Evolutionary conservation across 2,329 filamentous ascomycete species (phyloP).

Genomic region (Talaromyces sp.): DNA sequence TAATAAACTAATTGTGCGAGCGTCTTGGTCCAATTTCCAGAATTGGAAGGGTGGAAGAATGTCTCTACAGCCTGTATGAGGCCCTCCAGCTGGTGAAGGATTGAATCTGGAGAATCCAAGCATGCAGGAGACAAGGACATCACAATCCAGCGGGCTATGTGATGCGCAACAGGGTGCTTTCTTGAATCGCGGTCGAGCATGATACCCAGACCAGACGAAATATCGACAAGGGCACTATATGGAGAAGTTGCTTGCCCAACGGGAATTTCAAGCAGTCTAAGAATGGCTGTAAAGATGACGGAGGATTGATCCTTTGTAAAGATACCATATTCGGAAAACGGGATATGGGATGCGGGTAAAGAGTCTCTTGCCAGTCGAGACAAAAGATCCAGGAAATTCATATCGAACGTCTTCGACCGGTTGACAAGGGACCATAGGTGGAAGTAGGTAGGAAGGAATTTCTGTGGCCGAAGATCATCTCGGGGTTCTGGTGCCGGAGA

Average conservation of each 20-base stretch:
- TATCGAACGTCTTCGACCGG: conserved; percentile 81
- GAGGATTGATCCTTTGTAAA: conserved; percentile 91
- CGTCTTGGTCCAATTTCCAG: conserved; percentile 84
- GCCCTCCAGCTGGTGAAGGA: conserved; percentile 80
- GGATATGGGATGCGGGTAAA: conserved; percentile 67
- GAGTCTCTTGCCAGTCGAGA: conserved; percentile 85
- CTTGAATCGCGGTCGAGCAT: conserved; percentile 90
- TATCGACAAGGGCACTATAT: conserved; percentile 76
- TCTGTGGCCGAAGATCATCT: conserved; percentile 74
- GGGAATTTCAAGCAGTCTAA: conserved; percentile 88
- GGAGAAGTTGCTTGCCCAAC: conserved; percentile 94
- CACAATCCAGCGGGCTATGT: conserved; percentile 87
- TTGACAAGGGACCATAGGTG: conserved; percentile 94
- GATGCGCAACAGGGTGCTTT: conserved; percentile 87
- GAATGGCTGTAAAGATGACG: conserved; percentile 84
- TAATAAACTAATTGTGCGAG: conserved; percentile 89
- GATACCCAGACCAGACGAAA: conserved; percentile 74
- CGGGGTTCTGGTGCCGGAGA: conserved; percentile 65
- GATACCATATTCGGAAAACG: conserved; percentile 82
- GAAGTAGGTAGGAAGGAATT: conserved; percentile 90
- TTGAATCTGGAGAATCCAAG: conserved; percentile 70
- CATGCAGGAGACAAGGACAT: conserved; percentile 88
- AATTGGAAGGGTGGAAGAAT: conserved; percentile 97
- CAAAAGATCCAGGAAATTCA: conserved; percentile 82
- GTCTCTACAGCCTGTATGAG: conserved; percentile 94